Evolutionary conservation across 2,329 filamentous ascomycete species (phyloP), one percentile per base, ranked within the genome.

Genomic region (Hypoxylon sp.): DNA sequence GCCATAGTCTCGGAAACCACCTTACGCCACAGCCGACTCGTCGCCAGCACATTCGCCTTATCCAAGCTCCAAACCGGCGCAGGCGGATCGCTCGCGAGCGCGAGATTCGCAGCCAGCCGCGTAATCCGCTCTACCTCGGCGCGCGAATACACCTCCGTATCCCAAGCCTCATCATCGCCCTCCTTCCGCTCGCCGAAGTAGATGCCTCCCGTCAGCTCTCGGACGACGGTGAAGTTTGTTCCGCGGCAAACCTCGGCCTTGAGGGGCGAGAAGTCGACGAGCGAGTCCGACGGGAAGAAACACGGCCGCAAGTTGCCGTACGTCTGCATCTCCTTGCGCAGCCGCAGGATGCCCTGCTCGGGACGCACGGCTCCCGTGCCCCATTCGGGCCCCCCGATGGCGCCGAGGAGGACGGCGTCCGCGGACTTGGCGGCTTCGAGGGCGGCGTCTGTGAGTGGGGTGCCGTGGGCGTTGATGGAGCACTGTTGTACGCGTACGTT

Each of bases 371-470:
- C 83, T 73, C 93, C 93, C 33, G 94, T 96, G 68, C 94, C 94
- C 94, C 94, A 98, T 93, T 98, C 81, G 13, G 96, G 95, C n/a
- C 95, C 95, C 74, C 95, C 95, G 77, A 98, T 97, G 74, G 95
- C 94, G 73, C 94, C 95, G 60, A 98, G 90, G 66, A 98, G 90
- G 67, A 98, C 92, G 42, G 94, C 95, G 81, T 97, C 92, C 71
- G 94, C 94, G 56, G 87, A 85, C 81, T 97, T 94, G 73, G 94
- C 94, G 37, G 94, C 94, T 13, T 84, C 83, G 75, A 98, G 91
- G 69, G 94, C 93, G 76, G 92, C 89, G 74, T 96, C 90, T 58
- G 94, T 97, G 68, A 98, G 85, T 31, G 95, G 90, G 31, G 84
- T 87, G 75, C 93, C 93, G 77, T 90, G 89, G 17, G 90, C 90